Conservation (phyloP, 208 protist species). For the Trypanosoma melophagium region DNA sequence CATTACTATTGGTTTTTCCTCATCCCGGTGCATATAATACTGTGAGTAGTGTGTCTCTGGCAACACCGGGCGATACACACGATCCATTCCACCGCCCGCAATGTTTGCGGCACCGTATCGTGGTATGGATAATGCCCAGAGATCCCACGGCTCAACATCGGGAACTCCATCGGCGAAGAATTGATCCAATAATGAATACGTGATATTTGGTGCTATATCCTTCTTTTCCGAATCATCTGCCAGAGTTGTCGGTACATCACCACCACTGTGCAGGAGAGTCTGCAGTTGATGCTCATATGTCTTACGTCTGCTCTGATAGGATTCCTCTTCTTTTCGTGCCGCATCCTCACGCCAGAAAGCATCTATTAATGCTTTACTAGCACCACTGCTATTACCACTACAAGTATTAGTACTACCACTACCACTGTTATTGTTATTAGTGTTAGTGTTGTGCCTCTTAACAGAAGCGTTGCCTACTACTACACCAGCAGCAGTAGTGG, state of each 20-base stretch:
- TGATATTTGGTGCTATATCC: constrained; percentile 15
- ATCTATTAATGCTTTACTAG: constrained; percentile 13
- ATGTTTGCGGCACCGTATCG: constrained; percentile 46
- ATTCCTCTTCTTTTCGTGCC: constrained; percentile 14
- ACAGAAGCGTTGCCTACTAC: not conserved
- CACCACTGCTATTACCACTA: not conserved
- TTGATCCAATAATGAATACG: constrained; percentile 42
- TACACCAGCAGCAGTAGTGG: not conserved
- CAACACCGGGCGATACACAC: constrained; percentile 60
- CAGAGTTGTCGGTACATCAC: constrained; percentile 5
- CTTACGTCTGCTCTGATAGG: constrained; percentile 16
- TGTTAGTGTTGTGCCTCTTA: too few relatives aligned
- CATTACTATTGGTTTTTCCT: constrained; percentile 25
- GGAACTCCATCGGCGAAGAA: constrained; percentile 70
- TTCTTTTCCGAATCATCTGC: constrained; percentile 8
- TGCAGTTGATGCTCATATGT: constrained; percentile 29
- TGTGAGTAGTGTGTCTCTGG: constrained; percentile 56
- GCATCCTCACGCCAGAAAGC: constrained; percentile 32
- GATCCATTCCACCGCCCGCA: constrained; percentile 30
- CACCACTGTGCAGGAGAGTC: constrained; percentile 6
- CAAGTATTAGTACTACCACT: not conserved
- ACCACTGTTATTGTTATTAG: not conserved
- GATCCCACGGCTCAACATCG: constrained; percentile 84
- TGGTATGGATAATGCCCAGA: constrained; percentile 61
- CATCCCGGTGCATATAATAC: constrained; percentile 39